A percentile compares a stretch with the other conserved stretches of the same genome.
phyloP scores from a whole-genome alignment of 768 basidiomycete genomes.

The Naganishia onofrii region DNA sequence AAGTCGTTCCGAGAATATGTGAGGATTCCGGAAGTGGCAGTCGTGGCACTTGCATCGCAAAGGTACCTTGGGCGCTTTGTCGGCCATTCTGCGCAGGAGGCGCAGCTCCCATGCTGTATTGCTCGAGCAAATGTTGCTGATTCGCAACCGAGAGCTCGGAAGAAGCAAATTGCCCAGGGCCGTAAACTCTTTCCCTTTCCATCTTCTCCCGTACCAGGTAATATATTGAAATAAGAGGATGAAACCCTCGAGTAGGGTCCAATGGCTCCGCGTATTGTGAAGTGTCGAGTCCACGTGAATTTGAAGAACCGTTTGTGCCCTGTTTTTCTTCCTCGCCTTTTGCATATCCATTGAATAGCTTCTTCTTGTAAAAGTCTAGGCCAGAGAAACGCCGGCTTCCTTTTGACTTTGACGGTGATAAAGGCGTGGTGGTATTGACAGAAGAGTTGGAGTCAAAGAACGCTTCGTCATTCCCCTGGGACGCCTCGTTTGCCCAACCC shows the following conservation, averaged over 20 bases:
- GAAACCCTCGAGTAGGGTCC: conserved; percentile 90
- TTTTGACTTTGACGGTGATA: conserved; percentile 62
- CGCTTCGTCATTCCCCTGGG: conserved; percentile 17
- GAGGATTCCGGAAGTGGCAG: conserved; percentile 76
- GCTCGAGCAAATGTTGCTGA: conserved; percentile 11
- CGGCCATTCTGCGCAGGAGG: conserved; percentile 22
- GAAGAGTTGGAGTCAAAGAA: conserved; percentile 2
- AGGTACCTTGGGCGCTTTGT: conserved; percentile 53
- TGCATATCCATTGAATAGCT: conserved; percentile 62
- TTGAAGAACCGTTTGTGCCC: conserved; percentile 45
- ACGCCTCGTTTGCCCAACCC: conserved; percentile 31
- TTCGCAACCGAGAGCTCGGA: conserved; percentile 65
- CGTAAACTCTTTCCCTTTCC: conserved; percentile 90
- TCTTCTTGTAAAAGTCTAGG: conserved; percentile 89
- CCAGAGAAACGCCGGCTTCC: conserved; percentile 78
- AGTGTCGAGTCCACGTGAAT: conserved; percentile 59
- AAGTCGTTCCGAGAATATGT: conserved; percentile 78
- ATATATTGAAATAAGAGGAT: conserved; percentile 93
- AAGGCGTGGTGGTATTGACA: conserved; percentile 29
- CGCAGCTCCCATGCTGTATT: not conserved
- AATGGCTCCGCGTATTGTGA: conserved; percentile 48
- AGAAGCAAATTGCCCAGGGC: conserved; percentile 86
- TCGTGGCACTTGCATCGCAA: conserved; percentile 72
- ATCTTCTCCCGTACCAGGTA: conserved; percentile 93
- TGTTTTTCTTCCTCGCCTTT: conserved; percentile 30